A percentile compares a stretch with the other conserved stretches of the same genome.
phyloP scores from a whole-genome alignment of 768 basidiomycete genomes.

The Trametes sanguinea region DNA sequence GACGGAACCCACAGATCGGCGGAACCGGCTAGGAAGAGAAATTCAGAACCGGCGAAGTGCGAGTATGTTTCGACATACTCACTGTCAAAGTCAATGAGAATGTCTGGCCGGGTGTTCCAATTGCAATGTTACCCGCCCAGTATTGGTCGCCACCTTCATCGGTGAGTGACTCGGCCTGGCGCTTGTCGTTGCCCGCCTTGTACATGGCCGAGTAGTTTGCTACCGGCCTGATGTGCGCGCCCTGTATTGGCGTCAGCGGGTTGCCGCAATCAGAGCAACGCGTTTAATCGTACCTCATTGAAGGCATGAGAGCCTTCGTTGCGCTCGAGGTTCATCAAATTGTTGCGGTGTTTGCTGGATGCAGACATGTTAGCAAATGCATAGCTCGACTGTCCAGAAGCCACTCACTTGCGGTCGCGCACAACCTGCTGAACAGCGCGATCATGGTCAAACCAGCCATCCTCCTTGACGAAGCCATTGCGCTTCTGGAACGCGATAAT shows the following conservation, averaged over 20 bases:
- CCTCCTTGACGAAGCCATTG: not conserved
- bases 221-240: constrained; percentile 32
- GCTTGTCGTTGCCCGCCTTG: constrained; percentile 3
- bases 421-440: constrained; percentile 17
- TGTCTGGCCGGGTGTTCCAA: constrained; percentile 46
- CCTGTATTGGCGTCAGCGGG: not conserved
- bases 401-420: constrained; percentile 23
- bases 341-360: constrained; percentile 25
- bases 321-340: constrained; percentile 18
- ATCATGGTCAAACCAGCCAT: constrained; percentile 23
- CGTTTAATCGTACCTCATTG: constrained; percentile 4
- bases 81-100: constrained; percentile 28
- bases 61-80: not conserved
- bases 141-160: constrained; percentile 24
- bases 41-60: not conserved
- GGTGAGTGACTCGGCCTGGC: constrained; percentile 26
- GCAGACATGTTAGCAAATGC: not conserved
- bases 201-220: constrained; percentile 7
- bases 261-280: not conserved
- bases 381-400: too few relatives aligned
- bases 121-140: constrained; percentile 47
- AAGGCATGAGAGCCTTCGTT: constrained; percentile 19
- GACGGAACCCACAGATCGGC: constrained; percentile 28
- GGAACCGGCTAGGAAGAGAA: constrained; percentile 15
- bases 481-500: constrained; percentile 21